Base-by-base conservation (phyloP, 2,329 filamentous ascomycete species). In the Arthrinium puccinioides region DNA sequence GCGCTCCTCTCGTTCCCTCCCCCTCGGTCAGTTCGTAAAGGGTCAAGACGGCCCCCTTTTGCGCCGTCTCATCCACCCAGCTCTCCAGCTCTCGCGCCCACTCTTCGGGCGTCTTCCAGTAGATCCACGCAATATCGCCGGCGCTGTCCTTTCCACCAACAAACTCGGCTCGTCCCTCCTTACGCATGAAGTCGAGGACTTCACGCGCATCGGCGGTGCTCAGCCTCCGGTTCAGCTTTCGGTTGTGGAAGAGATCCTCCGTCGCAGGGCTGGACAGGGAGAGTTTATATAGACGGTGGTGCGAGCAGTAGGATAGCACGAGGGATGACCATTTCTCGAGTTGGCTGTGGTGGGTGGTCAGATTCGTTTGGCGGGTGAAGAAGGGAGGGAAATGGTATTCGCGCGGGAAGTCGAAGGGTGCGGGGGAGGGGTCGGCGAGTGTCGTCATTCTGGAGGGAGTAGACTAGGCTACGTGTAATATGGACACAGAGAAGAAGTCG, bases 1-100 rank as follows among this genome's bases (percentile, higher is more conserved):
- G 80, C 48, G 82, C 76, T 2, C 76, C 79, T 40, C 69, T 62
- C 3, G 85, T 87, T 21, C 72, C 82, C 54, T 97, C 90, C n/a
- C 90, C 87, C 60, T 96, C 80, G 2, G 79, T 74, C 52, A 98
- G 66, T 66, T 98, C 92, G 61, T 96, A 97, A 18, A 98, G 69
- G 39, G 92, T 98, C 55, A 98, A 62, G 39, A 98, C 90, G 10
- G 75, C 79, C 18, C 87, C 87, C 67, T 84, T 90, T 69, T 96
- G 89, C 4, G 79, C 92, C 43, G 88, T 95, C 44, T 79, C 78
- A 21, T 97, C 89, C 31, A 88, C 83, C 80, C 87, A 97, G 29
- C 69, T 74, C 59, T 84, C 83, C 28, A 97, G 66, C 42, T 81
- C 56, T 23, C 72, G 76, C 3, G 88, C 92, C 90, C 92, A 98